These are phyloP conservation scores for Chlamydomonas schloesseri DNA, from an alignment of 139 green algal genomes.

Conservation along the genomic window DNA sequence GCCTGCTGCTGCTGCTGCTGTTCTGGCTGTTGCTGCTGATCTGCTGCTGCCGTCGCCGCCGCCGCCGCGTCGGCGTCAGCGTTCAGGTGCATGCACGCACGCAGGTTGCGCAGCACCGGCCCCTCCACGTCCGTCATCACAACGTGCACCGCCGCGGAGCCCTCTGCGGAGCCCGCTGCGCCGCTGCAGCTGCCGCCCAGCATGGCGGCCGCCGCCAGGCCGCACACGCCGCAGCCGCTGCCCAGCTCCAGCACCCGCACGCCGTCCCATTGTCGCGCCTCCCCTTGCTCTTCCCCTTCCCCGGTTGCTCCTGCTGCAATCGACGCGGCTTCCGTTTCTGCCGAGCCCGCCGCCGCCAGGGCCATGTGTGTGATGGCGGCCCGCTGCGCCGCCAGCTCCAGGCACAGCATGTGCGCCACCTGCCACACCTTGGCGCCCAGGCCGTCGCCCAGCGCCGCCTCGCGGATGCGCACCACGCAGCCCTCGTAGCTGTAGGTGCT, in stretches of 20 bases:
- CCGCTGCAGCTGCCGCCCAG: slow-evolving; percentile 58
- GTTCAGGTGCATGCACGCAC: slow-evolving; percentile 74
- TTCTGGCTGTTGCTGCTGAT: background rate
- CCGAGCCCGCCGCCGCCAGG: too few species aligned
- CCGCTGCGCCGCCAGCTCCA: slow-evolving; percentile 53
- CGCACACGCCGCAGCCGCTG: slow-evolving; percentile 78
- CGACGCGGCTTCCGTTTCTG: too few species aligned
- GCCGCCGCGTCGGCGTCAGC: background rate
- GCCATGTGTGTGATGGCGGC: too few species aligned
- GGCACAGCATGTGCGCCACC: slow-evolving; percentile 67
- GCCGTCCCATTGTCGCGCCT: background rate
- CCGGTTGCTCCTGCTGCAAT: too few species aligned
- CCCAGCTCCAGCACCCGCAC: slow-evolving; percentile 85
- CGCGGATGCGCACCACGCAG: slow-evolving; percentile 60
- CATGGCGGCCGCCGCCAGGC: slow-evolving; percentile 81
- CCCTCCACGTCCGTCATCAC: slow-evolving; percentile 81
- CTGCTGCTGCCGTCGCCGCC: background rate
- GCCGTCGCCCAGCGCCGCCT: slow-evolving; percentile 82
- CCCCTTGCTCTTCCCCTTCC: too few species aligned
- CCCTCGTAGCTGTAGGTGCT: slow-evolving; percentile 61
- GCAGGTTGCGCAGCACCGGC: slow-evolving; percentile 75
- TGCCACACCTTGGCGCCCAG: slow-evolving; percentile 84
- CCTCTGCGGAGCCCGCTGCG: too few species aligned
- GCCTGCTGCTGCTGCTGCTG: background rate
- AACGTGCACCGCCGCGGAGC: slow-evolving; percentile 59